Percentiles rank a stretch among this genome's conserved stretches.
These are phyloP conservation scores for Tanacetum coccineum DNA, from an alignment of 129 eudicot genomes.

Conservation along the genomic window DNA sequence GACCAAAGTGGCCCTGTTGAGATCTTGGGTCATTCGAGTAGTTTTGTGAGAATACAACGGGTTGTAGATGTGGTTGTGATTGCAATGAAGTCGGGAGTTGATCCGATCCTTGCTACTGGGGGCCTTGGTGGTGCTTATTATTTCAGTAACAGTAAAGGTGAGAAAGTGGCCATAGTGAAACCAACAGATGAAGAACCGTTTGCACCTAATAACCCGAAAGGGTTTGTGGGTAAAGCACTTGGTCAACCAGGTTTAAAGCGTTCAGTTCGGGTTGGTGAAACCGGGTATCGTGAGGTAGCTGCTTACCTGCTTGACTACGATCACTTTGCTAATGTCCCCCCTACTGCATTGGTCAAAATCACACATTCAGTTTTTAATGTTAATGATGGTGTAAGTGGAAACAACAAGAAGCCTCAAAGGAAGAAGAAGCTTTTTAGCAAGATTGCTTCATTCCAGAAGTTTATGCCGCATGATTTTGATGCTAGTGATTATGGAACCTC, in stretches of 20 bases:
- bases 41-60: constrained; percentile 51
- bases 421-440: constrained; percentile 64
- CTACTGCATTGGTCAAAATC: constrained; percentile 88
- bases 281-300: constrained; percentile 82
- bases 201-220: constrained; percentile 92
- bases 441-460: constrained; percentile 90
- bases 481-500: constrained; percentile 98
- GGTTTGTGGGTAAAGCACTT: constrained; percentile 81
- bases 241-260: constrained; percentile 90
- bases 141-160: constrained; percentile 62
- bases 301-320: constrained; percentile 78
- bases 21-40: constrained; percentile 55
- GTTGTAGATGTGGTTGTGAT: constrained; percentile 67
- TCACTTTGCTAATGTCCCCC: constrained; percentile 86
- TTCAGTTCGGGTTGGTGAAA: constrained; percentile 87
- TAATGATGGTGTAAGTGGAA: constrained; percentile 64
- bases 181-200: constrained; percentile 95
- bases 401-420: constrained; percentile 34
- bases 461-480: constrained; percentile 85
- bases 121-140: constrained; percentile 94
- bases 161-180: constrained; percentile 81
- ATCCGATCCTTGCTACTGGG: constrained; percentile 65
- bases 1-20: constrained; percentile 81
- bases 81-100: constrained; percentile 75
- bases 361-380: constrained; percentile 83